Conservation (phyloP, 306 rosid genomes). For the Ormosia emarginata region DNA sequence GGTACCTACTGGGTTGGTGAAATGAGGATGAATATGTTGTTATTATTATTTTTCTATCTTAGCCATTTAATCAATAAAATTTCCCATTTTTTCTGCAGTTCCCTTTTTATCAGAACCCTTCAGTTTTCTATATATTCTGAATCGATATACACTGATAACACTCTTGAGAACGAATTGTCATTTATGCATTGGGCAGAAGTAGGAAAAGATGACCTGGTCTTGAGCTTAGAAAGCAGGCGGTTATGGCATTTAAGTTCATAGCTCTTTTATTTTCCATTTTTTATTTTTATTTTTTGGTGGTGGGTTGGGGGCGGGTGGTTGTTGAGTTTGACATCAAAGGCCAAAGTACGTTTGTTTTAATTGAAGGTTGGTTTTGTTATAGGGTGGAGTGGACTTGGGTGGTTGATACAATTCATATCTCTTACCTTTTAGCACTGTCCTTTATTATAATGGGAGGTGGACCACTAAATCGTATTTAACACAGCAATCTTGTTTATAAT, state of each 20-base stretch:
- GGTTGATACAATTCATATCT: conserved; percentile 33
- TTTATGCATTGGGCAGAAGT: not conserved
- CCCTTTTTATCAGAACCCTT: not conserved
- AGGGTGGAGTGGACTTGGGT: conserved; percentile 22
- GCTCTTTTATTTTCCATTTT: not conserved
- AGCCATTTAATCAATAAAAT: conserved; percentile 50
- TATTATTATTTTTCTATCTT: conserved; percentile 11
- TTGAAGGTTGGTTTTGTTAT: not conserved
- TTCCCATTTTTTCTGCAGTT: not conserved
- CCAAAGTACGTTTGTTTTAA: conserved; percentile 13
- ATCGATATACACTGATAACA: not conserved
- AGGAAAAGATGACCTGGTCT: conserved; percentile 21
- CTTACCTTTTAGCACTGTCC: not conserved
- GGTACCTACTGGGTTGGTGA: conserved; percentile 47
- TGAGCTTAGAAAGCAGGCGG: not conserved
- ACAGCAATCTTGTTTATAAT: not conserved
- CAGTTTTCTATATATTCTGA: not conserved
- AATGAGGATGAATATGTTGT: conserved; percentile 38
- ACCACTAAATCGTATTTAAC: conserved; percentile 14
- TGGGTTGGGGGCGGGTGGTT: too few species aligned
- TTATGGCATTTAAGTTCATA: conserved; percentile 16
- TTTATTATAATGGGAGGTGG: not conserved
- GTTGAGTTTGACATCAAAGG: not conserved
- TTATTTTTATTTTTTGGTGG: too few species aligned
- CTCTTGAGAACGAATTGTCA: not conserved